Evolutionary conservation across 257 asterid species (phyloP).

Genomic region (Fraxinus excelsior): DNA sequence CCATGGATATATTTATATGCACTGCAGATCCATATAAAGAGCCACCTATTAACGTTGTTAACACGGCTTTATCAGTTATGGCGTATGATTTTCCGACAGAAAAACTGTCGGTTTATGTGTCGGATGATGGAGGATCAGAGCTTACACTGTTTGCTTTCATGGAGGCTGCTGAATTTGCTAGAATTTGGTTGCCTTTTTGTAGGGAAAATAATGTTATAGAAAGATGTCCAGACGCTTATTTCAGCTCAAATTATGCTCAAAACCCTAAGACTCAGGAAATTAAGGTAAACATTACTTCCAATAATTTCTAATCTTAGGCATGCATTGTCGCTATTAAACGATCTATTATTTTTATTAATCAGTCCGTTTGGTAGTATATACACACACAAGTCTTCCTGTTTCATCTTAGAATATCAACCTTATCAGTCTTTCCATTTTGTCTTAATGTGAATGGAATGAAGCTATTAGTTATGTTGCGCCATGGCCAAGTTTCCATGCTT

Average conservation of each 20-base stretch:
- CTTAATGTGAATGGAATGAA: too few species aligned
- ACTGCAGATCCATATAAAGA: conserved; percentile 81
- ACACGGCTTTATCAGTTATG: conserved; percentile 79
- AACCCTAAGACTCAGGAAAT: conserved; percentile 30
- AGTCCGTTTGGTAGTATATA: too few species aligned
- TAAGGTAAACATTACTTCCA: conserved; percentile 43
- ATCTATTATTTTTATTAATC: background rate
- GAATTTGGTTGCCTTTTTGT: conserved; percentile 69
- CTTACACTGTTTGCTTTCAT: conserved; percentile 67
- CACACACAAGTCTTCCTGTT: too few species aligned
- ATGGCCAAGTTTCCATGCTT: too few species aligned
- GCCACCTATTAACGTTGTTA: conserved; percentile 60
- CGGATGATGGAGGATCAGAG: conserved; percentile 83
- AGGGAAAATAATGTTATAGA: conserved; percentile 50
- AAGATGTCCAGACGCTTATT: conserved; percentile 62
- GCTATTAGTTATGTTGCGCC: too few species aligned
- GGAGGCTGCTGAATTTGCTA: conserved; percentile 76
- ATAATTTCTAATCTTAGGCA: background rate
- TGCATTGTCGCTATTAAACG: background rate
- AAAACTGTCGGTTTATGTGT: conserved; percentile 66
- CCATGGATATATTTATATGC: conserved; percentile 67
- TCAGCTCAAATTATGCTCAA: conserved; percentile 34
- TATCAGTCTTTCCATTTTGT: too few species aligned
- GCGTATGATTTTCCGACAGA: conserved; percentile 74
- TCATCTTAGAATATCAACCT: too few species aligned